Base-by-base conservation (phyloP, 495 filamentous ascomycete species). In the Xylaria acuta region DNA sequence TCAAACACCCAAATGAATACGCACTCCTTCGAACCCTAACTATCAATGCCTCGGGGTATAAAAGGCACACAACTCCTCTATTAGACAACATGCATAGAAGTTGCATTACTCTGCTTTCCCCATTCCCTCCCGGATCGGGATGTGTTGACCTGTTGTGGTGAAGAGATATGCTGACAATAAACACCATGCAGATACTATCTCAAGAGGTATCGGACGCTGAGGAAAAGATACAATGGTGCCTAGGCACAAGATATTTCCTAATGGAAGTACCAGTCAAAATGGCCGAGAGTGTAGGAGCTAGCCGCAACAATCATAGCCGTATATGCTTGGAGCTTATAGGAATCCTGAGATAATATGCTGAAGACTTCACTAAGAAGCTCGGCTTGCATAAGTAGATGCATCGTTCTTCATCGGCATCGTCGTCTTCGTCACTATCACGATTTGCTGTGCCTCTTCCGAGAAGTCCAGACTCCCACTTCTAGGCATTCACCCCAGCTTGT, bases 391-490 rank as follows among this genome's bases (percentile, higher is more conserved):
- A 41, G n/a, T 40, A 36, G 27, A 71, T 34, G 60, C 69, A 41
- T 38, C 32, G 60, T 65, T 65, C 41, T 45, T 63, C 45, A 12
- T 56, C 30, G n/a, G 25, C 8, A 41, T 64, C 36, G n/a, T 45
- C 22, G 60, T 41, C 59, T 62, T 62, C 45, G 38, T 69, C 53
- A 41, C 41, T 27, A 18, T 74, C 41, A 73, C 45, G 70, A 59
- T 36, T 66, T 73, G 64, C 63, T 75, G 67, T 81, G 81, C 74
- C 82, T 87, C 83, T 94, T 97, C 79, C 85, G 85, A 74, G 93
- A 94, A 91, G 93, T 97, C 94, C 94, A 97, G n/a, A 93, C 94
- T 65, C 94, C 95, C 69, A 96, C 88, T 85, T 98, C 95, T 56
- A 98, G 82, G 80, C 94, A 97, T 82, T 98, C 95, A 53, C 95